Evolutionary conservation across 768 basidiomycete genomes (phyloP), one percentile per base, ranked within the genome.

Genomic region (Dacryopinax primogenitus): DNA sequence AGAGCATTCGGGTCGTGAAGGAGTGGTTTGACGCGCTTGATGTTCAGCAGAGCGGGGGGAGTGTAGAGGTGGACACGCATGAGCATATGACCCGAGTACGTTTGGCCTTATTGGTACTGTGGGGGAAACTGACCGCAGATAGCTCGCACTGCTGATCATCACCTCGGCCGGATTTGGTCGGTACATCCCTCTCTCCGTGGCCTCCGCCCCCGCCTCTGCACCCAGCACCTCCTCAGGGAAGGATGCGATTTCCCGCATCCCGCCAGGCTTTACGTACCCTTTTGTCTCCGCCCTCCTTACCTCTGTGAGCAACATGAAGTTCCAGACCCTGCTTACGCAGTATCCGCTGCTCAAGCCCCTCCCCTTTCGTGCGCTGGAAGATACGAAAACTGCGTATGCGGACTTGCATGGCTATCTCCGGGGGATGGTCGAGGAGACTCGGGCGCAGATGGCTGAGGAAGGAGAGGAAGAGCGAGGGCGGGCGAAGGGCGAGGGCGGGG

Each of bases 131-230:
- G 51, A 13, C 15, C 9, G 51, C 13, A 13, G 51, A 58, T 21
- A 58, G 51, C 30, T 58, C 26, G 51, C 51, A 28, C 30, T 58
- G 51, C 51, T 58, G 13, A 58, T 79, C 9, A 77, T 81, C 12
- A 71, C 74, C 1, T 74, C 77, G 0, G 80, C 79, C 3, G 74
- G 74, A 1, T 82, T 81, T 37, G 80, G 81, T 9, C 73, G 71
- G n/a, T 75, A 70, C 0, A 66, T 74, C 2, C 72, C 77, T 4
- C 51, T 58, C 51, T 58, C 51, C 51, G 11, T 30, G 26, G 7
- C 9, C 23, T 47, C 45, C 45, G 13, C 45, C 45, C 4, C 51
- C 51, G 3, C 51, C 51, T 15, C 51, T 6, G 23, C 51, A 3
- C 6, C 51, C 51, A 18, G 13, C 51, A 28, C 11, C 18, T 13